Evolutionary conservation across 2,329 filamentous ascomycete genomes (phyloP), one percentile per base, ranked within the genome.

Genomic region (Curvularia lunata): DNA sequence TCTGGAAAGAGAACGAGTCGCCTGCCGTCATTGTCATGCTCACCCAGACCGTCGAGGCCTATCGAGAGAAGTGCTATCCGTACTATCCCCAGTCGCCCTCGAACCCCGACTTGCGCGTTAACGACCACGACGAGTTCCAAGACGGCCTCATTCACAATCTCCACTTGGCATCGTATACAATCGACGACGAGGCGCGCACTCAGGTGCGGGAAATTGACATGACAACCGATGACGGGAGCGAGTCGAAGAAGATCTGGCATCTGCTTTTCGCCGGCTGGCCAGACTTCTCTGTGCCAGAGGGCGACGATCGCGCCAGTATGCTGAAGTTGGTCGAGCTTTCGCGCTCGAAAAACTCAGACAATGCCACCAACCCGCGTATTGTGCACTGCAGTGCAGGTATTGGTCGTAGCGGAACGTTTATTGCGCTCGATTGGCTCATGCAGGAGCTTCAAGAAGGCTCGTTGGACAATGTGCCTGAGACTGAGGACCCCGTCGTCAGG

Each of bases 371-470:
- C 68, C 91, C 94, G 4, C 88, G 94, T 54, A 88, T 98, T 59
- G 78, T 84, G 2, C 82, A 84, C 57, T 84, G 82, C 80, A 96
- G 91, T 72, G 95, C 95, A 7, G 95, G 95, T 38, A 94, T 99
- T 13, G 95, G 95, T 12, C 87, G 95, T 54, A 96, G 91, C 7
- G 95, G 95, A 32, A 98, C 95, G 0, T 99, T 98, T 73, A 97
- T 99, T 69, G 90, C 92, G 1, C 84, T 99, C n/a, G 95, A 98
- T 77, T 92, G 96, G 76, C 85, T 99, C 25, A 83, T 96, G 62
- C 85, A 88, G 34, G 92, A 97, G 76, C 83, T 98, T 9, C 87
- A 91, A 25, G 84, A 87, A 5, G 94, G 92, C 48, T 83, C 87
- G 21, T 78, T 96, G 48, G 83, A 83, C 58, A 50, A 62, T 38